Evolutionary conservation across 768 basidiomycete species (phyloP).

Genomic region (Sutorius australiensis): DNA sequence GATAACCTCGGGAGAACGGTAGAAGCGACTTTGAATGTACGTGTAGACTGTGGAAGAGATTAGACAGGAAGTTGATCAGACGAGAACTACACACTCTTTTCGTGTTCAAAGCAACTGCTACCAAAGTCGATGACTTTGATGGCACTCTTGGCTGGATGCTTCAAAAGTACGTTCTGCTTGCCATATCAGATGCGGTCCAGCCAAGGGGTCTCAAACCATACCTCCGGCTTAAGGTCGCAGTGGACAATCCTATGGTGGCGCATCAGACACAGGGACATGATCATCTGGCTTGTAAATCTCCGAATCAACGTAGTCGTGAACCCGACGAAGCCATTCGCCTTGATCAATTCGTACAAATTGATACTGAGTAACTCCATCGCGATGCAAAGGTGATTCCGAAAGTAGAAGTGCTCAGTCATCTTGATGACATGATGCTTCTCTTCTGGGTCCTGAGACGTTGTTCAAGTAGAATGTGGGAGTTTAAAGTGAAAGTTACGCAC

Average conservation of each 20-base stretch:
- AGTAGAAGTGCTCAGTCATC: slow-evolving; percentile 98
- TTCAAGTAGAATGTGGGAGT: not conserved
- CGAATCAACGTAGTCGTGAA: slow-evolving; percentile 94
- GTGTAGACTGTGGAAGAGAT: slow-evolving; percentile 74
- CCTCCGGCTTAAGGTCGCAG: slow-evolving; percentile 98
- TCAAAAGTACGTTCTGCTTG: slow-evolving; percentile 83
- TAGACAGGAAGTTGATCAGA: not conserved
- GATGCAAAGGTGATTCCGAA: slow-evolving; percentile 95
- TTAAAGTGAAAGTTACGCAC: slow-evolving; percentile 42
- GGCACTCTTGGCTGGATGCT: slow-evolving; percentile 92
- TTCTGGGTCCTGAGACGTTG: slow-evolving; percentile 75
- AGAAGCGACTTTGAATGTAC: slow-evolving; percentile 99
- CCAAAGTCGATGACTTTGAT: slow-evolving; percentile 99
- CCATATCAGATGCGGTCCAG: slow-evolving; percentile 1
- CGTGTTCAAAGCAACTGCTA: slow-evolving; percentile 96
- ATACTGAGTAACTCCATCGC: slow-evolving; percentile 98
- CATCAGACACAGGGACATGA: slow-evolving; percentile 88
- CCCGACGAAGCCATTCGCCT: slow-evolving; percentile 98
- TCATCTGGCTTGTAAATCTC: slow-evolving; percentile 94
- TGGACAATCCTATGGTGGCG: slow-evolving; percentile 97
- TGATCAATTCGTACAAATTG: slow-evolving; percentile 98
- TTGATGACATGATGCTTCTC: slow-evolving; percentile 97
- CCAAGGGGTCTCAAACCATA: slow-evolving; percentile 29
- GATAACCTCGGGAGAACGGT: slow-evolving; percentile 99
- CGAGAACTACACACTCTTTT: slow-evolving; percentile 76